Base-by-base conservation (phyloP, 345 rosid genomes). In the Brassica nigra region DNA sequence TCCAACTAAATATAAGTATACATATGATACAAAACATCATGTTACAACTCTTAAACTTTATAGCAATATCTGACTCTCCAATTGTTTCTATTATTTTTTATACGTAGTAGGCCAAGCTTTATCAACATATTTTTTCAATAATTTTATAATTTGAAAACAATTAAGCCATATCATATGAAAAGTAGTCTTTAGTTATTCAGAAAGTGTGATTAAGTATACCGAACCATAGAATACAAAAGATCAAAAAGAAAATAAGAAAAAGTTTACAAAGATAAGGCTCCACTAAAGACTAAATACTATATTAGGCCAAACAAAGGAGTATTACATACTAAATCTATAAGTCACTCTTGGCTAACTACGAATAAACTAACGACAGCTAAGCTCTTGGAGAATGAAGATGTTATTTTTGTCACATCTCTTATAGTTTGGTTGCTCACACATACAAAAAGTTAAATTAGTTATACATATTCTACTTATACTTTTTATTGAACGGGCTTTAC, bases 191-290 rank as follows among this genome's bases (percentile, higher is more conserved):
- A 10, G 20, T 39, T 44, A 57, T 30, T 69, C 14, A 2, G 16
- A 62, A 76, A 76, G 80, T 66, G n/a, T 76, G 74, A 71, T 76
- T 76, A 80, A 80, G 68, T 74, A 66, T 11, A 66, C 76, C 77
- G 57, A 80, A 80, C 71, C 73, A 70, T 55, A 49, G 69, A 58
- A 31, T 73, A 59, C 42, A 73, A 61, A 42, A 61, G 12, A 67
- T 68, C 55, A 47, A 74, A 67, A 80, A 18, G 59, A 65, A 68
- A 62, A 68, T 61, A 62, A 49, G 42, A 68, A 72, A 54, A 68
- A 34, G 52, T 18, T 42, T 54, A 57, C 42, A 80, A 70, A 70
- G 83, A 80, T 80, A 76, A 80, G 83, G 80, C 68, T 70, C 47
- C 52, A 30, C 62, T 75, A 55, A 75, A 75, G 75, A 70, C 64